Evolutionary conservation across 371 early-diverging fungal species (phyloP), one percentile per base, ranked within the genome.

Genomic region (Umbelopsis sp.): DNA sequence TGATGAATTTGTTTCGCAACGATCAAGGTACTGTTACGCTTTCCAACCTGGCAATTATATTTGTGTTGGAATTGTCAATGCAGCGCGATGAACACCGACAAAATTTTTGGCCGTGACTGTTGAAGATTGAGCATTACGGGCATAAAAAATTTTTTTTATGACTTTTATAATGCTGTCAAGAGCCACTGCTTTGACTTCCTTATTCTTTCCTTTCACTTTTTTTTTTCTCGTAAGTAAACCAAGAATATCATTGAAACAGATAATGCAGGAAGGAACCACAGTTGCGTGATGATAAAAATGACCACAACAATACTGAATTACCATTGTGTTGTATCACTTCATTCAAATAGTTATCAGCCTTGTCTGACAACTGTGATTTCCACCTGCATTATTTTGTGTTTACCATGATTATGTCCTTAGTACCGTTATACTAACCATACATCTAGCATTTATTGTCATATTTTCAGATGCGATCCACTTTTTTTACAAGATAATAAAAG

Each of bases 271-370:
- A 29, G 22, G 52, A 51, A 25, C 25, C 52, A 25, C 20, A 25
- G 52, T 51, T 35, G 53, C 18, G 29, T 73, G 74, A 73, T 70
- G 70, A 67, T 50, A 70, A 65, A 51, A 50, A 70, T 66, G 70
- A 68, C 68, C 68, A 63, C 57, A 50, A 65, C 25, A n/a, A 68
- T 51, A 67, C 75, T 71, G 72, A 75, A 75, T 75, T 71, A 75
- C 72, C 67, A 69, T 71, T 75, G 65, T 75, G 75, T 75, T 71
- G 75, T 65, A 70, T 69, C 69, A 65, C 50, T 63, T 52, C 68
- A 69, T 65, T 63, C 63, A 64, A 51, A 53, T 66, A 70, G 72
- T 71, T 75, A 66, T 63, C 69, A 75, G 75, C 72, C 75, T 75
- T 75, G 75, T 75, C 75, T 75, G 75, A 75, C 65, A 29, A 65